These are phyloP conservation scores for Hortaea werneckii DNA, from an alignment of 2,329 filamentous ascomycete genomes.

Conservation along the genomic window DNA sequence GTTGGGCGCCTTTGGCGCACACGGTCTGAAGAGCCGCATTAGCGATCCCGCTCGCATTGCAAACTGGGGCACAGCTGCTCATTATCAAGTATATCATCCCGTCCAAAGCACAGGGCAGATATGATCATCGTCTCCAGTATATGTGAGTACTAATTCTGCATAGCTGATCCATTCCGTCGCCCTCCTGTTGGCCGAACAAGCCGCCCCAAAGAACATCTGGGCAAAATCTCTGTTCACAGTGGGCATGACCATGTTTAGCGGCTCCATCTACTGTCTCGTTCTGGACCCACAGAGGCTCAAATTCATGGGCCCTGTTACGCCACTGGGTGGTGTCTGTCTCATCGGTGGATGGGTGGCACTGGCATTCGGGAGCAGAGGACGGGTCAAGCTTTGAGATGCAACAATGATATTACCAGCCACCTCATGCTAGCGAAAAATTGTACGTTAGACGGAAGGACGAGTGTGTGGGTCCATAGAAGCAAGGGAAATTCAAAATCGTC, in stretches of 20 bases:
- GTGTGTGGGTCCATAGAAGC: too few species aligned
- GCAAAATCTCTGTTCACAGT: slow-evolving; percentile 47
- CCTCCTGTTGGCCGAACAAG: slow-evolving; percentile 45
- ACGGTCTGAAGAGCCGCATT: slow-evolving; percentile 54
- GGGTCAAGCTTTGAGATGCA: slow-evolving; percentile 5
- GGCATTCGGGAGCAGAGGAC: slow-evolving; percentile 29
- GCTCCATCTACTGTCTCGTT: slow-evolving; percentile 53
- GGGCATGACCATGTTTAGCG: slow-evolving; percentile 54
- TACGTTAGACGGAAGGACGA: too few species aligned
- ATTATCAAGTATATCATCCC: slow-evolving; percentile 48
- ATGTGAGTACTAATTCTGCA: background rate
- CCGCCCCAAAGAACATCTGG: slow-evolving; percentile 44
- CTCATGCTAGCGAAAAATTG: too few species aligned
- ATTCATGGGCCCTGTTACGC: slow-evolving; percentile 51
- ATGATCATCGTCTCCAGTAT: too few species aligned
- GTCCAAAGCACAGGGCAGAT: too few species aligned
- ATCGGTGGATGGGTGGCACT: slow-evolving; percentile 54
- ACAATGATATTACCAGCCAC: too few species aligned
- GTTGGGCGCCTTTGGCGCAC: slow-evolving; percentile 57
- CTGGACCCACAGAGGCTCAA: slow-evolving; percentile 53
- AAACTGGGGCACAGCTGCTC: slow-evolving; percentile 55
- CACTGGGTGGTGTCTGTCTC: slow-evolving; percentile 52
- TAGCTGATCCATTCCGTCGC: slow-evolving; percentile 54
- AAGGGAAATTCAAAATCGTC: too few species aligned
- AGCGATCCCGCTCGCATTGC: slow-evolving; percentile 48